These are phyloP conservation scores for Lenwebbia sp. DNA, from an alignment of 345 rosid species.

Conservation along the genomic window DNA sequence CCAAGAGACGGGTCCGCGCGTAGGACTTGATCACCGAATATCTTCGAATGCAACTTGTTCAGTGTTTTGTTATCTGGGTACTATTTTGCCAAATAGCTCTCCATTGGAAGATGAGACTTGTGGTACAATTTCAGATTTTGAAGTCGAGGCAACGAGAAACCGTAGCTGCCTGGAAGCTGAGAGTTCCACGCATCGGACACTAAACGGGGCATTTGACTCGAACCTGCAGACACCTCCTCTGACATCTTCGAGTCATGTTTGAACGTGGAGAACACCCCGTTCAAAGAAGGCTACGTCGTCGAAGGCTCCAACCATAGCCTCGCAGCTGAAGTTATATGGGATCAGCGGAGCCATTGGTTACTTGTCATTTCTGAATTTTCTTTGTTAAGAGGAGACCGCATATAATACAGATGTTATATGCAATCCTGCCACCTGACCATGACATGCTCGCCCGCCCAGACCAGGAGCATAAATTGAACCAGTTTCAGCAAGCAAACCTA, in stretches of 20 bases:
- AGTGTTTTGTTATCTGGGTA: conserved; percentile 2
- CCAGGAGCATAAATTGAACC: background rate
- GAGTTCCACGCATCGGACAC: background rate
- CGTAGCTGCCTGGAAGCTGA: background rate
- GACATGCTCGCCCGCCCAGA: background rate
- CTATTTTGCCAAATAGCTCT: background rate
- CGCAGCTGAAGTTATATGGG: background rate
- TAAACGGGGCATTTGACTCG: background rate
- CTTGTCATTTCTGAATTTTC: background rate
- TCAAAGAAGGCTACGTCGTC: too few species aligned
- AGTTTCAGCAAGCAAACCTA: background rate
- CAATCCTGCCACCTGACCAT: background rate
- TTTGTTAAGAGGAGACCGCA: background rate
- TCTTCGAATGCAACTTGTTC: background rate
- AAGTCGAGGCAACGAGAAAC: background rate
- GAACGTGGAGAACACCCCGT: background rate
- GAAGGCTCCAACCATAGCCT: background rate
- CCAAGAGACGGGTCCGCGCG: background rate
- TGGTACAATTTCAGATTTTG: background rate
- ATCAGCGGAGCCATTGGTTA: background rate
- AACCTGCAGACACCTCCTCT: background rate
- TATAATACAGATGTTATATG: background rate
- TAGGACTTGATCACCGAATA: background rate
- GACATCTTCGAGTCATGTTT: background rate
- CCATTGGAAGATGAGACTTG: background rate